Base-by-base conservation (phyloP, 345 rosid genomes). In the Pistacia atlantica region DNA sequence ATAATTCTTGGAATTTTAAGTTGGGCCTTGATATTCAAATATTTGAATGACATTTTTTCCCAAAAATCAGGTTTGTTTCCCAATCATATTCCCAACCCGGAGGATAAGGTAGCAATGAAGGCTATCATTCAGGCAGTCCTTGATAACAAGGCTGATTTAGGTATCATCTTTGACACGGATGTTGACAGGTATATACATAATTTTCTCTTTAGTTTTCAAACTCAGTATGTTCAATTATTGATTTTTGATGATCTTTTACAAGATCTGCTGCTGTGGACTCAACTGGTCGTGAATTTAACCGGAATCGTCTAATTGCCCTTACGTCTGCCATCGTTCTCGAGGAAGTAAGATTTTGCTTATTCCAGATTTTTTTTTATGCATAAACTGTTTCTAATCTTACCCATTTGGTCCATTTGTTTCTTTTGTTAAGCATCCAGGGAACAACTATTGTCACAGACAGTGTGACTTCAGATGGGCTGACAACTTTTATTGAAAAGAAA, bases 191-290 rank as follows among this genome's bases (percentile, higher is more conserved):
- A 78, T 46, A 68, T 51, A 28, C 73, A 38, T 3, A 79, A 16
- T 57, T 22, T 11, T 63, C 48, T 18, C 20, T 3, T 51, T 63
- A 0, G 1, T 28, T 69, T 62, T 72, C 11, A 46, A 63, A 65
- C 46, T 22, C 35, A 55, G 31, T 57, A n/a, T 73, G 46, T 7
- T 38, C 73, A 8, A 66, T 5, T 54, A 52, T 7, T 62, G 63
- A 16, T 58, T n/a, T 59, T 57, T 60, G n/a, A 35, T 66, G 11
- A 35, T 17, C 22, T 79, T 80, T 31, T 20, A 75, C 37, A 73
- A 94, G 99, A 88, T 96, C 99, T 85, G 99, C 99, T 84, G 99
- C 97, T 73, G 99, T 96, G 86, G 99, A 96, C 85, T 90, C 97
- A 69, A 65, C 87, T 72, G 98, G 97, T 66, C 89, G 84, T 37